Evolutionary conservation across 2,329 filamentous ascomycete species (phyloP).

Genomic region (Gaeumannomyces sp.): DNA sequence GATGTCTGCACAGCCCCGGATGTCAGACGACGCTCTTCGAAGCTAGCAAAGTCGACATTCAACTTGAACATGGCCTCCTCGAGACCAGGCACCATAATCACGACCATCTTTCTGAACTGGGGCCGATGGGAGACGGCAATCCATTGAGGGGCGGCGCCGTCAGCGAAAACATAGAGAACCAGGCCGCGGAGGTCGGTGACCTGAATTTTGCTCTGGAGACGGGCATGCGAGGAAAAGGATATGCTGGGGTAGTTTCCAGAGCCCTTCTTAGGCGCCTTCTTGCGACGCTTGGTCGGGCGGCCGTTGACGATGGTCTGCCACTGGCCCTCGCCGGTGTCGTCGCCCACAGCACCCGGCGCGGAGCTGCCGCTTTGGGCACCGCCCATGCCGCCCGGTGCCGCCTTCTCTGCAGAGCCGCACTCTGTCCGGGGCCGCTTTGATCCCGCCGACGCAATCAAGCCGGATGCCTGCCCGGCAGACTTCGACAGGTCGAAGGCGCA

Average conservation of each 20-base stretch:
- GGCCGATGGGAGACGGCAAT: constrained; percentile 56
- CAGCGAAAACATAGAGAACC: constrained; percentile 60
- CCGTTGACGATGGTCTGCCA: constrained; percentile 48
- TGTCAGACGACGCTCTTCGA: constrained; percentile 24
- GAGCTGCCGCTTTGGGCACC: neutral
- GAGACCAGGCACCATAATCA: constrained; percentile 86
- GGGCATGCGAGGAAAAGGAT: constrained; percentile 49
- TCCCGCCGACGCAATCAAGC: neutral
- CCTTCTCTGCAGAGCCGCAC: constrained; percentile 29
- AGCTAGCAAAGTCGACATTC: constrained; percentile 41
- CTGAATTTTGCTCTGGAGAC: constrained; percentile 56
- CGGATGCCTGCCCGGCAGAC: no score
- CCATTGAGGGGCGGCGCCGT: constrained; percentile 60
- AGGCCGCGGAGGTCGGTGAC: constrained; percentile 58
- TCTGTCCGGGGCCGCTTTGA: constrained; percentile 3
- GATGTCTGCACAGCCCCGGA: constrained; percentile 30
- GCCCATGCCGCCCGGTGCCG: constrained; percentile 26
- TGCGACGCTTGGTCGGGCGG: constrained; percentile 49
- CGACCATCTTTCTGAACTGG: constrained; percentile 71
- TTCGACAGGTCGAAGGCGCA: neutral
- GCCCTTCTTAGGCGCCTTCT: constrained; percentile 52
- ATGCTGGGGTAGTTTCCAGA: constrained; percentile 55
- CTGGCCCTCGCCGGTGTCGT: constrained; percentile 28
- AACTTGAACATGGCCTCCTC: constrained; percentile 85
- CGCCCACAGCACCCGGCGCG: constrained; percentile 20